These are phyloP conservation scores for Arachnomyces sp. DNA, from an alignment of 2,329 filamentous ascomycete genomes.

Conservation along the genomic window DNA sequence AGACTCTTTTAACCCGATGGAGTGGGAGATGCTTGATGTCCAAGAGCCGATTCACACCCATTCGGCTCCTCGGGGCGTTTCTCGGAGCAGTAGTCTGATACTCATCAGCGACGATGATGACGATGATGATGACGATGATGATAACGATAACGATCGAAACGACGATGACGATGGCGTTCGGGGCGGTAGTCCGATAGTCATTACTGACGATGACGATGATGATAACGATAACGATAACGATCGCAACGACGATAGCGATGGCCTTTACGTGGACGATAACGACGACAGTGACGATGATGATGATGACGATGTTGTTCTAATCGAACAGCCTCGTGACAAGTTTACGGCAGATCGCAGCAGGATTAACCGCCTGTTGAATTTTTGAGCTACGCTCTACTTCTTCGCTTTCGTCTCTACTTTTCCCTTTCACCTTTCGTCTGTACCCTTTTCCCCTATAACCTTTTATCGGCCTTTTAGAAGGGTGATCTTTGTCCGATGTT, in stretches of 20 bases:
- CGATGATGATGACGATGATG: background rate
- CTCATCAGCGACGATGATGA: constrained; percentile 3
- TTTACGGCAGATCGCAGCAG: too few species aligned
- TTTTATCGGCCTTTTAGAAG: too few species aligned
- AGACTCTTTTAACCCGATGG: background rate
- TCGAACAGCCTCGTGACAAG: constrained; percentile 1
- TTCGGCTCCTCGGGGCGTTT: too few species aligned
- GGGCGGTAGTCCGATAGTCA: background rate
- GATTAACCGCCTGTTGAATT: too few species aligned
- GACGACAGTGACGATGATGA: background rate
- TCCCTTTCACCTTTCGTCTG: too few species aligned
- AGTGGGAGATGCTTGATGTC: background rate
- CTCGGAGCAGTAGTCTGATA: too few species aligned
- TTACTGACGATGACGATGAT: background rate
- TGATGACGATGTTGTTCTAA: background rate
- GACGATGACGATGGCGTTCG: constrained; percentile 1
- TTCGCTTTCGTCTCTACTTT: too few species aligned
- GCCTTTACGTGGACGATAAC: background rate
- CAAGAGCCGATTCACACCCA: too few species aligned
- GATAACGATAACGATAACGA: background rate
- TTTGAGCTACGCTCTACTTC: too few species aligned
- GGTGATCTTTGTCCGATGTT: too few species aligned
- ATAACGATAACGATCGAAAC: constrained; percentile 1
- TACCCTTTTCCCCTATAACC: too few species aligned
- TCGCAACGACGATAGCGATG: background rate